Evolutionary conservation across 306 rosid species (phyloP).

Genomic region (Lupinus albus): DNA sequence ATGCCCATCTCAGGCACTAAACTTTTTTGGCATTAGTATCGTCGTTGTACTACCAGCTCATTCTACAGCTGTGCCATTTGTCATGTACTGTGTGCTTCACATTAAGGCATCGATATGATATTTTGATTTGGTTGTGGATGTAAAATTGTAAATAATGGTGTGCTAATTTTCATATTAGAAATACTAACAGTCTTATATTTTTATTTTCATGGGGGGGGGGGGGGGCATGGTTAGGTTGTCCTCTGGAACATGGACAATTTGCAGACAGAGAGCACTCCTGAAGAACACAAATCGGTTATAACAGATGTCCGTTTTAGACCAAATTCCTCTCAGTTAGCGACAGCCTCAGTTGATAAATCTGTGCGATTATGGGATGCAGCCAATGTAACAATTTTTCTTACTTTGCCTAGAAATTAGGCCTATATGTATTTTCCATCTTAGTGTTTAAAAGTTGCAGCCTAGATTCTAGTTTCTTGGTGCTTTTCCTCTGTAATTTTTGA

Average conservation of each 20-base stretch:
- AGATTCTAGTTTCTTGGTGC: constrained; percentile 19
- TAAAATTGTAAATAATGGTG: not conserved
- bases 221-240: constrained; percentile 43
- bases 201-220: constrained; percentile 15
- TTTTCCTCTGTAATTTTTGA: constrained; percentile 1
- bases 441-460: constrained; percentile 22
- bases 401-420: constrained; percentile 25
- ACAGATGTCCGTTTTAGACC: constrained; percentile 63
- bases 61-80: constrained; percentile 21
- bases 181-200: constrained; percentile 35
- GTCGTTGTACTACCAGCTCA: constrained; percentile 21
- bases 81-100: not conserved
- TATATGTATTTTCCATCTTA: not conserved
- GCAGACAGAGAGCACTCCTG: constrained; percentile 49
- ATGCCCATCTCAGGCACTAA: not conserved
- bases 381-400: constrained; percentile 44
- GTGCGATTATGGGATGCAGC: constrained; percentile 65
- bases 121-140: constrained; percentile 24
- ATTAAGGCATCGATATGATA: constrained; percentile 7
- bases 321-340: constrained; percentile 58
- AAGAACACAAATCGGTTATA: constrained; percentile 52
- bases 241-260: constrained; percentile 60
- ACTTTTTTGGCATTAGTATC: not conserved
- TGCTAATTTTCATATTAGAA: constrained; percentile 6
- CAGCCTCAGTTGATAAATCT: constrained; percentile 56